phyloP scores from a whole-genome alignment of 2,329 filamentous ascomycete genomes.

The Cladosporium sp. region DNA sequence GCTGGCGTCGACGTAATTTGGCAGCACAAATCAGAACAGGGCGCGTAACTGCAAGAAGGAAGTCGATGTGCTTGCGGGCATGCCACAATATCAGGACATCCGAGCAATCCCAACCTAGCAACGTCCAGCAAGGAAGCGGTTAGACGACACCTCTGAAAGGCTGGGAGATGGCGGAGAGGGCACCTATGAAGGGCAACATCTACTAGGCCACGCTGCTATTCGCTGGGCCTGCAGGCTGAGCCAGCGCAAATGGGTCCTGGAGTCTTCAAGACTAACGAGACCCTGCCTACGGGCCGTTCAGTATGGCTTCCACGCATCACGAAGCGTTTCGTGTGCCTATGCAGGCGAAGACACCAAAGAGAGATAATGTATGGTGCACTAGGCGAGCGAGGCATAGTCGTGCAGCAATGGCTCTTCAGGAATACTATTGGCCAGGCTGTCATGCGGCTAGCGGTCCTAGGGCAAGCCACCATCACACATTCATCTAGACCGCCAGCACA shows the following conservation, averaged over 20 bases:
- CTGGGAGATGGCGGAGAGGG: constrained; percentile 22
- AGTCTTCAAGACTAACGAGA: constrained; percentile 15
- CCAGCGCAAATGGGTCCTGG: constrained; percentile 12
- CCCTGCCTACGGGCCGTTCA: constrained; percentile 13
- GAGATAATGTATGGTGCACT: constrained; percentile 16
- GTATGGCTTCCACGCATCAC: constrained; percentile 22
- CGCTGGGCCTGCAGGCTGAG: constrained; percentile 17
- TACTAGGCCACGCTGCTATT: constrained; percentile 23
- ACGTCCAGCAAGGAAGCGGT: constrained; percentile 21
- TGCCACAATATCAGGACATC: constrained; percentile 11
- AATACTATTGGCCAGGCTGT: constrained; percentile 7
- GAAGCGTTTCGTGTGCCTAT: constrained; percentile 24
- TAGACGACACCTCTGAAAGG: constrained; percentile 27
- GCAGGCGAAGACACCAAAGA: constrained; percentile 16
- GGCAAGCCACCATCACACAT: constrained; percentile 7
- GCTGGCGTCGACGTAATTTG: constrained; percentile 20
- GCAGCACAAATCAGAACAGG: constrained; percentile 21
- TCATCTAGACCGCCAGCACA: constrained; percentile 12
- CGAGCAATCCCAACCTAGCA: constrained; percentile 11
- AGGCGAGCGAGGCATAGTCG: constrained; percentile 14
- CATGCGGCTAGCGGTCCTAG: constrained; percentile 13
- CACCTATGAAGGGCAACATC: constrained; percentile 25
- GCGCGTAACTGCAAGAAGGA: constrained; percentile 25
- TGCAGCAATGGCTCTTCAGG: constrained; percentile 5
- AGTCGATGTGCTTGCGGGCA: constrained; percentile 14